phyloP scores from a whole-genome alignment of 2,329 filamentous ascomycete genomes.

The Harringtonia lauricola region DNA sequence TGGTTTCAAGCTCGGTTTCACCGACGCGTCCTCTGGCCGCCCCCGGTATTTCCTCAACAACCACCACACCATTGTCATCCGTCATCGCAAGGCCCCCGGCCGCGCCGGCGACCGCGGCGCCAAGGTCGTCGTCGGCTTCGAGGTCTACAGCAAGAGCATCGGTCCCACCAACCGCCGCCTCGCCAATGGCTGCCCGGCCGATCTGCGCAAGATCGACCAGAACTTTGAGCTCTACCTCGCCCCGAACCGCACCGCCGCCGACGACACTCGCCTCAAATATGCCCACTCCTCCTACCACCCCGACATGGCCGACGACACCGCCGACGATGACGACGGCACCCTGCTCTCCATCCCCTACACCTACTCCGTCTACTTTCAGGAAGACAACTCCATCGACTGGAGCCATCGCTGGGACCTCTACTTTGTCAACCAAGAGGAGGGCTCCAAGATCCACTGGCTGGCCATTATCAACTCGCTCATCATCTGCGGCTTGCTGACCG shows the following conservation, averaged over 20 bases:
- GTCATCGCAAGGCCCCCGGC: constrained; percentile 62
- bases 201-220: constrained; percentile 51
- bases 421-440: constrained; percentile 79
- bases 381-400: constrained; percentile 75
- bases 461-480: constrained; percentile 80
- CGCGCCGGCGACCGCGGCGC: constrained; percentile 57
- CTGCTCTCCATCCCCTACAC: constrained; percentile 70
- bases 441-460: constrained; percentile 74
- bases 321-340: constrained; percentile 50
- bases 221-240: constrained; percentile 60
- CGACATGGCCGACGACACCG: constrained; percentile 38
- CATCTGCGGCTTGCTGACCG: constrained; percentile 68
- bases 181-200: constrained; percentile 54
- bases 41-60: constrained; percentile 72
- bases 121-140: constrained; percentile 78
- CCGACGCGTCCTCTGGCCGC: constrained; percentile 49
- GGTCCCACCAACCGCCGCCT: constrained; percentile 47
- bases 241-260: constrained; percentile 46
- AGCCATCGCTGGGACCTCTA: constrained; percentile 78
- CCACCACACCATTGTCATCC: constrained; percentile 75
- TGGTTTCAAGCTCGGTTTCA: constrained; percentile 79
- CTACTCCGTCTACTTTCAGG: constrained; percentile 83
- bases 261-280: constrained; percentile 31
- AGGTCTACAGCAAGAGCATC: constrained; percentile 82
- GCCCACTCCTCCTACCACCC: constrained; percentile 49